A percentile compares a stretch with the other conserved stretches of the same genome.
These are phyloP conservation scores for Cichorium intybus DNA, from an alignment of 140 eudicot species.

Conservation along the genomic window DNA sequence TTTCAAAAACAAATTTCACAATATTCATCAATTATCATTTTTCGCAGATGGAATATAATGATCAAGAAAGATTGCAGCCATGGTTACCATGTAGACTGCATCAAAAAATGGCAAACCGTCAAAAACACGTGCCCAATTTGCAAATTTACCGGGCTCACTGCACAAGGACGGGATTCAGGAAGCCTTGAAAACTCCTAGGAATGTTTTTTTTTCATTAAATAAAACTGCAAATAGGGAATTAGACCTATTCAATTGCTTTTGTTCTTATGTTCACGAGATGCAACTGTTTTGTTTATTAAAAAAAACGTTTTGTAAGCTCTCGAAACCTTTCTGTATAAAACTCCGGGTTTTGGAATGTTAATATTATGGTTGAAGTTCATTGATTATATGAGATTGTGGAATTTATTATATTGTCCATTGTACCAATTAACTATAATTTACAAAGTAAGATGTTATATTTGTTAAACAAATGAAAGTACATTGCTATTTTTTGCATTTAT, in stretches of 20 bases:
- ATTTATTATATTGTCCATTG: not conserved
- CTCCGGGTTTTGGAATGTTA: conserved; percentile 25
- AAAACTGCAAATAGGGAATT: conserved; percentile 25
- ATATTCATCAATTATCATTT: not conserved
- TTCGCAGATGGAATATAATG: conserved; percentile 68
- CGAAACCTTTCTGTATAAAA: conserved; percentile 27
- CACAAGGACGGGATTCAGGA: conserved; percentile 22
- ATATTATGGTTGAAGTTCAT: conserved; percentile 22
- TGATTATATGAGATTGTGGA: not conserved
- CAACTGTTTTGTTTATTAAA: not conserved
- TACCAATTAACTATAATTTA: too few relatives aligned
- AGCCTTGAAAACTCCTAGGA: conserved; percentile 22
- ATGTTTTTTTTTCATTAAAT: conserved; percentile 8
- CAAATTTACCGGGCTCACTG: conserved; percentile 64
- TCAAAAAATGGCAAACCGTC: conserved; percentile 70
- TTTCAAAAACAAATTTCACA: too few relatives aligned
- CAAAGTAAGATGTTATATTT: too few relatives aligned
- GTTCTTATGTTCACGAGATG: conserved; percentile 29
- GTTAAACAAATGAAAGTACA: too few relatives aligned
- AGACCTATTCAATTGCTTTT: conserved; percentile 29
- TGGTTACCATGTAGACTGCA: conserved; percentile 79
- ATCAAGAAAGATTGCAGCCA: conserved; percentile 73
- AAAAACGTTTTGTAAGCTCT: conserved; percentile 9
- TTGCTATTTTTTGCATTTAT: too few relatives aligned
- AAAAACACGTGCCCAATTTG: conserved; percentile 91